Conservation (phyloP, 2,329 filamentous ascomycete species). For the Sporothrix brunneoviolacea region DNA sequence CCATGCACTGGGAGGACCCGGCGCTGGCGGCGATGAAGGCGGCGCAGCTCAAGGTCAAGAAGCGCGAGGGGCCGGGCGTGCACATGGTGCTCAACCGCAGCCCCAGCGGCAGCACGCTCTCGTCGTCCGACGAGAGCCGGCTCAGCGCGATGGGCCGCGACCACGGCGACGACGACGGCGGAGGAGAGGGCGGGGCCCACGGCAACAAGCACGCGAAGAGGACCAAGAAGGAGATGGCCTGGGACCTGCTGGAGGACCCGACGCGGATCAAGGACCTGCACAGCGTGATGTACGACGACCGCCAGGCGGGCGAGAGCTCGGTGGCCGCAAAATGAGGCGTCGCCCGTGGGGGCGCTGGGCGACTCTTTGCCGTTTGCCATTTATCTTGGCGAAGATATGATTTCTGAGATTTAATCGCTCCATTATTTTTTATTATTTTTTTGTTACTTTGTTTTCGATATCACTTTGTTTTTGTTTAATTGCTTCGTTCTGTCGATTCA, state of each 20-base stretch:
- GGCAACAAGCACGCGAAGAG: conserved; percentile 15
- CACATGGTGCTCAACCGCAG: conserved; percentile 53
- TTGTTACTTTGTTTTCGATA: background rate
- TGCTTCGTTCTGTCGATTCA: no score
- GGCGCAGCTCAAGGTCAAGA: conserved; percentile 68
- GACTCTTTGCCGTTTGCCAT: background rate
- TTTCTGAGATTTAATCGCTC: background rate
- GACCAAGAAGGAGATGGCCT: conserved; percentile 47
- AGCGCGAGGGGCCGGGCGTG: conserved; percentile 45
- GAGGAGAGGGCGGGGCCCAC: no score
- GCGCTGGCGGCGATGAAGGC: conserved; percentile 68
- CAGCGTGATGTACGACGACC: conserved; percentile 8
- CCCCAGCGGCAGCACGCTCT: conserved; percentile 39
- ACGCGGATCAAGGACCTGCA: conserved; percentile 32
- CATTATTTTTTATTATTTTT: background rate
- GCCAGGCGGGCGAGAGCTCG: background rate
- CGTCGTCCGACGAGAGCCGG: conserved; percentile 45
- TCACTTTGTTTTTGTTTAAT: background rate
- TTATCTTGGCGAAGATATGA: no score
- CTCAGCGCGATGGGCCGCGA: conserved; percentile 25
- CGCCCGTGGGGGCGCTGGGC: no score
- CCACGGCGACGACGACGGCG: background rate
- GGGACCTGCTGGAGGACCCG: conserved; percentile 46
- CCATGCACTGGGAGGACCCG: conserved; percentile 73
- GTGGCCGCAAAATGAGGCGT: background rate